Base-by-base conservation (phyloP, 768 basidiomycete genomes). In the Dendrothele bispora region DNA sequence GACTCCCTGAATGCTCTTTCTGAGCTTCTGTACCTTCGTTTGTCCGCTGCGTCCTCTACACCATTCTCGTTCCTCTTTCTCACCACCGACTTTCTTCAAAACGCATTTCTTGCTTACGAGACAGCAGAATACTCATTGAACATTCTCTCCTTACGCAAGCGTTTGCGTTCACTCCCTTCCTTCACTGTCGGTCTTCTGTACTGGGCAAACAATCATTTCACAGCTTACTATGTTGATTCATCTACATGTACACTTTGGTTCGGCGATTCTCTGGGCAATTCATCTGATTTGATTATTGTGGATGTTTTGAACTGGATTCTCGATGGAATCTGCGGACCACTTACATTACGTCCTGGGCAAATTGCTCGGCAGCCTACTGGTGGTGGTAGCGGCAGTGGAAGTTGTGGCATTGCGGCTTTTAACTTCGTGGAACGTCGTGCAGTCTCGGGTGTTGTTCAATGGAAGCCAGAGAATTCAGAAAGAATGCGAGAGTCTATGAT, bases 1-100 rank as follows among this genome's bases (percentile, higher is more conserved):
- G 52, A 56, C 47, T 48, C 57, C 20, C 38, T 61, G 8, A 57
- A 60, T 46, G 46, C 49, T 12, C 43, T 59, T 7, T 11, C 49
- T 3, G 57, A 62, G 26, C 49, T 58, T 10, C 21, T 42, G 18
- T 58, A 57, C 30, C 46, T 58, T 35, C 38, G 49, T 3, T 34
- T 48, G n/a, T 43, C 45, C 21, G 39, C 40, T 15, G 7, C 24
- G 5, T 40, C 20, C 22, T 7, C 5, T 7, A 12, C 18, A 7
- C 39, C 39, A 24, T n/a, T n/a, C n/a, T 24, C 24, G 21, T 21
- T 27, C 32, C 36, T 20, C 24, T 39, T 36, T 15, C 30, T 27
- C 15, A 39, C 30, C 35, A 34, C 20, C 38, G 34, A 47, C 7
- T 43, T 54, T 20, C 40, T 62, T 27, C 51, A 50, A 18, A 57